These are phyloP conservation scores for Cyclocybe aegerita DNA, from an alignment of 768 basidiomycete genomes.

Conservation along the genomic window DNA sequence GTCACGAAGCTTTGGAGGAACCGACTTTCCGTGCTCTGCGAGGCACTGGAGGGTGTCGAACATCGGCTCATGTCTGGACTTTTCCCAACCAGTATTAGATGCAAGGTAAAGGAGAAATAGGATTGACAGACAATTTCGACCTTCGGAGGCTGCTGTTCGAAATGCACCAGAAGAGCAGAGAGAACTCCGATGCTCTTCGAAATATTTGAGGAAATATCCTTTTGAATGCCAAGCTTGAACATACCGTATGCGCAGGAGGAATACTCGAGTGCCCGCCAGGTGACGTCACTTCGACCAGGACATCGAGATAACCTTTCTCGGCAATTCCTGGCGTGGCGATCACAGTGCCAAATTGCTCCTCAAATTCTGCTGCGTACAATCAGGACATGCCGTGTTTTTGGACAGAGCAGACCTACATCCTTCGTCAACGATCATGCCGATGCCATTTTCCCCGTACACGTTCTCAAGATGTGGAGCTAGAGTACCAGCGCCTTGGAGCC, in stretches of 20 bases:
- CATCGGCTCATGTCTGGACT: conserved; percentile 57
- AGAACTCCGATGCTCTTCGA: conserved; percentile 79
- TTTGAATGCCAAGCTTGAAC: conserved; percentile 7
- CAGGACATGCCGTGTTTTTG: too few species aligned
- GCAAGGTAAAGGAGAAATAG: neutral
- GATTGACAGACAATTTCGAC: conserved; percentile 42
- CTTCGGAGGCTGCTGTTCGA: conserved; percentile 65
- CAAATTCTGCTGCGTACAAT: conserved; percentile 47
- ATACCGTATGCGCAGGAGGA: conserved; percentile 78
- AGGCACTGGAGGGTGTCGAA: conserved; percentile 66
- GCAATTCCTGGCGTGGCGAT: conserved; percentile 64
- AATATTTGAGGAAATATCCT: neutral
- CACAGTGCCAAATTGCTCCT: conserved; percentile 47
- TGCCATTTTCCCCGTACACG: conserved; percentile 68
- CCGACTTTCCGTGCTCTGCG: conserved; percentile 56
- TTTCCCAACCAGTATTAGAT: neutral
- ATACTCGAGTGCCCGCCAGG: conserved; percentile 86
- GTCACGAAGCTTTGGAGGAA: conserved; percentile 47
- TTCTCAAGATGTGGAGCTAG: conserved; percentile 49
- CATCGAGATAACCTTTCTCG: conserved; percentile 73
- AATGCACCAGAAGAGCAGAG: conserved; percentile 61
- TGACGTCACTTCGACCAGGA: conserved; percentile 59
- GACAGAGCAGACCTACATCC: conserved; percentile 50
- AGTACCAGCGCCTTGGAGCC: conserved; percentile 48
- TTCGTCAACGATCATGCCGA: conserved; percentile 86